These are phyloP conservation scores for Spatholobus suberectus DNA, from an alignment of 306 rosid genomes.

Conservation along the genomic window DNA sequence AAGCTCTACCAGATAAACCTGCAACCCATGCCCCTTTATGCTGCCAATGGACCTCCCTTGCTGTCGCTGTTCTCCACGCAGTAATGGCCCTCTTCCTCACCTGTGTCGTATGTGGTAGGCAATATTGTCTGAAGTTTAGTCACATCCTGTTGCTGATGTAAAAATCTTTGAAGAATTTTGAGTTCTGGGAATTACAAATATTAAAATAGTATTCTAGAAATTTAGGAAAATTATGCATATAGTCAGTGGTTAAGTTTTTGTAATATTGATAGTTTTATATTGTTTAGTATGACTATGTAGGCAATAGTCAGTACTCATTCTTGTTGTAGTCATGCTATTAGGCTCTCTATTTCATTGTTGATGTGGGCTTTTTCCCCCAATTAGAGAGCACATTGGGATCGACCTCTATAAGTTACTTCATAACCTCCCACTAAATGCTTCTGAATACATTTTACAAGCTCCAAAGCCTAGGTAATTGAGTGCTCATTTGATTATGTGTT, in stretches of 20 bases:
- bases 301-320: slow-evolving; percentile 8
- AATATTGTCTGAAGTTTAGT: background rate
- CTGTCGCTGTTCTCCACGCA: no score
- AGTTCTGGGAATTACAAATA: background rate
- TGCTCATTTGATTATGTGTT: slow-evolving; percentile 7
- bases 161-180: background rate
- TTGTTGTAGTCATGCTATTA: background rate
- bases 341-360: slow-evolving; percentile 15
- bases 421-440: slow-evolving; percentile 63
- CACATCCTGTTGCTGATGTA: background rate
- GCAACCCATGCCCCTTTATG: background rate
- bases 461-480: slow-evolving; percentile 63
- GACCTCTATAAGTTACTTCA: slow-evolving; percentile 56
- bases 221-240: background rate
- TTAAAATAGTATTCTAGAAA: background rate
- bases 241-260: background rate
- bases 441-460: slow-evolving; percentile 67
- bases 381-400: slow-evolving; percentile 50
- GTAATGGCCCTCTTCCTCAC: no score
- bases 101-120: background rate
- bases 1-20: background rate
- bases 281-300: background rate
- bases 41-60: background rate
- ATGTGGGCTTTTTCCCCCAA: background rate
- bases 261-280: background rate